Conservation (phyloP, 306 rosid genomes). For the Alnus glutinosa region DNA sequence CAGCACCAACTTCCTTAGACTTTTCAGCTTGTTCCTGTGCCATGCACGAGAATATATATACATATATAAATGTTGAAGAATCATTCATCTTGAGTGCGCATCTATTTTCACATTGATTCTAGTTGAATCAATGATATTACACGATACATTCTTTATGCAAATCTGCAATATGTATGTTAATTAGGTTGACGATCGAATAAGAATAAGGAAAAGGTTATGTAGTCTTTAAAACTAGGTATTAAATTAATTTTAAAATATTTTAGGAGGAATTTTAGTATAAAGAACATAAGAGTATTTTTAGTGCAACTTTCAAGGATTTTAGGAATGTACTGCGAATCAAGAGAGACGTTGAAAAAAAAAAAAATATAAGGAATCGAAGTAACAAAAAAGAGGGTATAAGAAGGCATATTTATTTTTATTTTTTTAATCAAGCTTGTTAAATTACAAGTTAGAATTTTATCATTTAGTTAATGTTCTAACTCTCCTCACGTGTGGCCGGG, state of each 20-base stretch:
- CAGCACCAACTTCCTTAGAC: neutral
- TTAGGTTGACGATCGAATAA: neutral
- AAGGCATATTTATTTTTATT: no score
- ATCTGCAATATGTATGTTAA: neutral
- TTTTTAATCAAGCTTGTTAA: no score
- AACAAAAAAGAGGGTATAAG: neutral
- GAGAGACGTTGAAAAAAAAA: neutral
- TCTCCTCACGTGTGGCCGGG: no score
- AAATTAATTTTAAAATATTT: neutral
- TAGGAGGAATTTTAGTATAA: slow-evolving; percentile 8
- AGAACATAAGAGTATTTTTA: slow-evolving; percentile 1
- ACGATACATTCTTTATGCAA: neutral
- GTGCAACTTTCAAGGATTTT: slow-evolving; percentile 1
- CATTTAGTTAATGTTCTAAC: no score
- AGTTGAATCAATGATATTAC: neutral
- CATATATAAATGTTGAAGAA: neutral
- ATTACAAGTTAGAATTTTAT: no score
- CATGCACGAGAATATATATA: neutral
- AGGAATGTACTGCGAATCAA: slow-evolving; percentile 16
- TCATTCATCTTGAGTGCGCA: neutral
- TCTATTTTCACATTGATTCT: neutral
- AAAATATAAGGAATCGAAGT: neutral
- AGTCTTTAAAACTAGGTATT: slow-evolving; percentile 5
- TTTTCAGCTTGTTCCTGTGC: neutral
- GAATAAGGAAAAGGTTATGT: slow-evolving; percentile 9